phyloP scores from a whole-genome alignment of 768 basidiomycete genomes.

The Termitomyces eurrhizus region DNA sequence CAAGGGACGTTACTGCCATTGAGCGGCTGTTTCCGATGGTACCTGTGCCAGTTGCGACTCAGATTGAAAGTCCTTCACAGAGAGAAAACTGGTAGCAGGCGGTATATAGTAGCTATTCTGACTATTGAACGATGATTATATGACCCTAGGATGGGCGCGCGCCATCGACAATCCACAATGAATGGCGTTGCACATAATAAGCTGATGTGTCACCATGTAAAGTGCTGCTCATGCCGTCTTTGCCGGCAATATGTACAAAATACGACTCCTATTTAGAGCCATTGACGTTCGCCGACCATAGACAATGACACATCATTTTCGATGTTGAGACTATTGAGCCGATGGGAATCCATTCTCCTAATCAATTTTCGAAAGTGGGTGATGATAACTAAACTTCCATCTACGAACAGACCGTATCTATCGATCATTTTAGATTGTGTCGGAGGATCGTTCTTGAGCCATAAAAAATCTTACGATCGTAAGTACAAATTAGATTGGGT shows the following conservation, averaged over 20 bases:
- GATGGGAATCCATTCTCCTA: not conserved
- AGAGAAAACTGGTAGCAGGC: not conserved
- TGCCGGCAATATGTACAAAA: not conserved
- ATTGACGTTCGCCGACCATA: not conserved
- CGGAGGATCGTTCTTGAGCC: not conserved
- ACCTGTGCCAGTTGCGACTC: not conserved
- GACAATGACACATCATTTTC: not conserved
- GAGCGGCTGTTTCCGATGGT: too few relatives aligned
- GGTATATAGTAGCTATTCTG: not conserved
- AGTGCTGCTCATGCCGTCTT: not conserved
- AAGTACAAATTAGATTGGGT: too few relatives aligned
- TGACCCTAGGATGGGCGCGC: not conserved
- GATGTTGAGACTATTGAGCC: not conserved
- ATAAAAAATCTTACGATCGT: not conserved
- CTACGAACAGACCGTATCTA: too few relatives aligned
- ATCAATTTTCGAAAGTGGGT: not conserved
- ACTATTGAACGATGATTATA: not conserved
- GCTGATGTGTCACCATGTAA: not conserved
- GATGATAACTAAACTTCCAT: not conserved
- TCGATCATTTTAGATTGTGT: not conserved
- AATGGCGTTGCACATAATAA: not conserved
- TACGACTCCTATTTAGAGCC: not conserved
- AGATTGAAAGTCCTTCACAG: not conserved
- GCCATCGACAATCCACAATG: not conserved
- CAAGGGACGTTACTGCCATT: not conserved